phyloP scores from a whole-genome alignment of 2,329 filamentous ascomycete genomes.

The Botryotinia globosa region DNA sequence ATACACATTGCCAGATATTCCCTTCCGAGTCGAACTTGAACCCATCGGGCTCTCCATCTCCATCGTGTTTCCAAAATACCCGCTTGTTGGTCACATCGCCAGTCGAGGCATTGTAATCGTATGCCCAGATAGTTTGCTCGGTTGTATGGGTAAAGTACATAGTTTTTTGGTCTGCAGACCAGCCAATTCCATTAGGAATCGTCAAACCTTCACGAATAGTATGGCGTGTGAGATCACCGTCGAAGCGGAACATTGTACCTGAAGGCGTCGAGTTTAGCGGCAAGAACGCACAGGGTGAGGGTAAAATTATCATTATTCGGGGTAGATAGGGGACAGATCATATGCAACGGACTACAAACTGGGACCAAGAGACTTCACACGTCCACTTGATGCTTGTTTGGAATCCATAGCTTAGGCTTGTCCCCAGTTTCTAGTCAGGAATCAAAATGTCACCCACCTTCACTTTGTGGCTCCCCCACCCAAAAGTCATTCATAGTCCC shows the following conservation, averaged over 20 bases:
- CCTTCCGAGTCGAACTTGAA: slow-evolving; percentile 81
- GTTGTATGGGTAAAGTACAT: slow-evolving; percentile 77
- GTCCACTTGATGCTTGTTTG: neutral
- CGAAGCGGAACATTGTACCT: slow-evolving; percentile 74
- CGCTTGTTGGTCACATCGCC: slow-evolving; percentile 67
- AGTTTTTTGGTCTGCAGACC: slow-evolving; percentile 68
- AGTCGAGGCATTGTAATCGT: slow-evolving; percentile 66
- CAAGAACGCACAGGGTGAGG: neutral
- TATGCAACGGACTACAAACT: neutral
- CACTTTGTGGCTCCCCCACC: slow-evolving; percentile 38
- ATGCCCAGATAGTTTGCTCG: slow-evolving; percentile 66
- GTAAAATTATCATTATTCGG: neutral
- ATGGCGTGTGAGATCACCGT: slow-evolving; percentile 57
- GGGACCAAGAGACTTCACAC: neutral
- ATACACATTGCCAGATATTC: slow-evolving; percentile 87
- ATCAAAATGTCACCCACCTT: slow-evolving; percentile 35
- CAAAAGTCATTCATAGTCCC: slow-evolving; percentile 81
- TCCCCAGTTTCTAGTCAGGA: neutral
- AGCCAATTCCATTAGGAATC: slow-evolving; percentile 83
- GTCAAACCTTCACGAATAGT: slow-evolving; percentile 62
- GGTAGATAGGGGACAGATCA: neutral
- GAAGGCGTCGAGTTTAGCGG: neutral
- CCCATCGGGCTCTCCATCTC: slow-evolving; percentile 72
- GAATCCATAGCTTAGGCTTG: neutral
- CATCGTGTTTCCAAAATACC: slow-evolving; percentile 65